Evolutionary conservation across 495 filamentous ascomycete species (phyloP).

Genomic region (Xylaria cubensis): DNA sequence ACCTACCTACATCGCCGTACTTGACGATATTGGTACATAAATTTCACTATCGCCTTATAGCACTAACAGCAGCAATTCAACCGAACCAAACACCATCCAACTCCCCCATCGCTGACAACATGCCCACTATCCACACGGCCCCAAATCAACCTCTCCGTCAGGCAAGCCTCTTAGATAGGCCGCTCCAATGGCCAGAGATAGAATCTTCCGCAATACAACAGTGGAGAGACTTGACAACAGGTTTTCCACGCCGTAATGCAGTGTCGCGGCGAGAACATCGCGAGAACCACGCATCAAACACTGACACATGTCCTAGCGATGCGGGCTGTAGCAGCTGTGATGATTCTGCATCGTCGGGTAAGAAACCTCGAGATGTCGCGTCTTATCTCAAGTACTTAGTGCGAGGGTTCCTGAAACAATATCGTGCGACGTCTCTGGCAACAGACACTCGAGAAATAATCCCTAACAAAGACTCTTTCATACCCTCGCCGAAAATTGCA

Average conservation of each 20-base stretch:
- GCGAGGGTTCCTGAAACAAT: slow-evolving; percentile 15
- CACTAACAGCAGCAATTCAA: background rate
- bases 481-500: slow-evolving; percentile 33
- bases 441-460: background rate
- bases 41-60: background rate
- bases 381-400: slow-evolving; percentile 21
- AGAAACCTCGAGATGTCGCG: slow-evolving; percentile 6
- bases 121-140: background rate
- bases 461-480: slow-evolving; percentile 22
- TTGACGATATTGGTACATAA: background rate
- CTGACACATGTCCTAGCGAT: background rate
- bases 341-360: background rate
- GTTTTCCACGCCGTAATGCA: background rate
- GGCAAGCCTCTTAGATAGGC: background rate
- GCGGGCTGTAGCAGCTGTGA: slow-evolving; percentile 7
- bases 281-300: background rate
- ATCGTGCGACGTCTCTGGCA: background rate
- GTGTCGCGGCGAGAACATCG: background rate
- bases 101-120: background rate
- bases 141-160: background rate
- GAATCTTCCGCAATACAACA: background rate
- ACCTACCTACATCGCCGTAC: background rate
- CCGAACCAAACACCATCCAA: background rate
- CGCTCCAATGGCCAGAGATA: background rate
- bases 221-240: slow-evolving; percentile 6